Conservation (phyloP, 2,329 filamentous ascomycete genomes). For the Plenodomus biglobosus region DNA sequence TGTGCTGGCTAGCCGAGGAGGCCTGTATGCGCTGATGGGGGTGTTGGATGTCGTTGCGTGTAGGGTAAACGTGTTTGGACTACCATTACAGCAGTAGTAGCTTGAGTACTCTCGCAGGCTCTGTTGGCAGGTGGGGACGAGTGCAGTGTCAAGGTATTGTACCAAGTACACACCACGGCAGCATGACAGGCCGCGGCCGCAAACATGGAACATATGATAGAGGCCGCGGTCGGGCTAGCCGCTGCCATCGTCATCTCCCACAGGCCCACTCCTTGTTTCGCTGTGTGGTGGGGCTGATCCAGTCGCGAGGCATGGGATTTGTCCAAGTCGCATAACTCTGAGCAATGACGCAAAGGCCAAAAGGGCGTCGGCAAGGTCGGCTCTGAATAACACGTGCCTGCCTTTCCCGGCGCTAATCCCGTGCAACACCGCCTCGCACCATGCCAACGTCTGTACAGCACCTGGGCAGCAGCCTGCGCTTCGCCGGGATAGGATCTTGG, state of each 20-base stretch:
- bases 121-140: slow-evolving; percentile 2
- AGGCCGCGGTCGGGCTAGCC: slow-evolving; percentile 7
- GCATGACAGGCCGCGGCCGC: too few relatives aligned
- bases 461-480: too few relatives aligned
- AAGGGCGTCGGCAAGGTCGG: slow-evolving; percentile 7
- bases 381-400: slow-evolving; percentile 14
- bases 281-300: slow-evolving; percentile 11
- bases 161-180: slow-evolving; percentile 3
- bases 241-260: slow-evolving; percentile 22
- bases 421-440: slow-evolving; percentile 7
- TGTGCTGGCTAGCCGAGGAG: slow-evolving; percentile 16
- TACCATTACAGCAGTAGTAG: too few relatives aligned
- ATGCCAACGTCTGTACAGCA: slow-evolving; percentile 11
- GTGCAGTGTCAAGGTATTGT: neutral
- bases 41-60: neutral
- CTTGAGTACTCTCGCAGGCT: too few relatives aligned
- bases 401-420: slow-evolving; percentile 16
- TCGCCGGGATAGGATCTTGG: slow-evolving; percentile 7
- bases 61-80: too few relatives aligned
- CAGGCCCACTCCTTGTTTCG: slow-evolving; percentile 13
- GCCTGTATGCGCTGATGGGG: slow-evolving; percentile 1
- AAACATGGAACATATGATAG: neutral
- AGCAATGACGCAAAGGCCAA: neutral
- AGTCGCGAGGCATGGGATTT: slow-evolving; percentile 1
- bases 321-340: neutral